Conservation (phyloP, 2,329 filamentous ascomycete species). For the Claviceps lovelessii region DNA sequence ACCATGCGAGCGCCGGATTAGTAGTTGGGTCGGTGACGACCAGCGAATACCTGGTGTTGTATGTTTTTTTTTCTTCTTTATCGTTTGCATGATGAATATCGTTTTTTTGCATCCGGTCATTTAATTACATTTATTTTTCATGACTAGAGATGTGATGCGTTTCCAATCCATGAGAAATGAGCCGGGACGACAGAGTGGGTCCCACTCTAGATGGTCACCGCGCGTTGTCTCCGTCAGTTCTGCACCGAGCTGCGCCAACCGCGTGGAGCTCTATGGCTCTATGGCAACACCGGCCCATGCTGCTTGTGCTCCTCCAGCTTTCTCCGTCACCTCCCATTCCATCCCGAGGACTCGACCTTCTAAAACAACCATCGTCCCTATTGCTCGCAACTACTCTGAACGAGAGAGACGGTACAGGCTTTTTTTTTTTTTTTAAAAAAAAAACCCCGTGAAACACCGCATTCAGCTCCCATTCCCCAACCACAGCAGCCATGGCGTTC, state of each 20-base stretch:
- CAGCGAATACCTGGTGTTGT: constrained; percentile 5
- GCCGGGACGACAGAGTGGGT: neutral
- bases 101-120: too few relatives aligned
- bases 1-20: constrained; percentile 1
- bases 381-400: neutral
- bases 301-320: neutral
- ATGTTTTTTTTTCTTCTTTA: neutral
- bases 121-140: too few relatives aligned
- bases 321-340: neutral
- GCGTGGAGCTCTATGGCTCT: neutral
- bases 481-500: constrained; percentile 51
- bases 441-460: neutral
- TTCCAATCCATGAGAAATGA: neutral
- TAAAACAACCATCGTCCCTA: neutral
- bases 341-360: neutral
- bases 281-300: neutral
- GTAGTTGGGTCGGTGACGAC: constrained; percentile 5
- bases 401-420: neutral
- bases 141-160: neutral
- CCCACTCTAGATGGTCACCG: neutral
- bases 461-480: neutral
- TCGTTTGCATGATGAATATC: too few relatives aligned
- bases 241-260: neutral
- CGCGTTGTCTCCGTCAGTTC: neutral
- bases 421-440: too few relatives aligned